Conservation (phyloP, 257 asterid species). For the Lithospermum erythrorhizon region DNA sequence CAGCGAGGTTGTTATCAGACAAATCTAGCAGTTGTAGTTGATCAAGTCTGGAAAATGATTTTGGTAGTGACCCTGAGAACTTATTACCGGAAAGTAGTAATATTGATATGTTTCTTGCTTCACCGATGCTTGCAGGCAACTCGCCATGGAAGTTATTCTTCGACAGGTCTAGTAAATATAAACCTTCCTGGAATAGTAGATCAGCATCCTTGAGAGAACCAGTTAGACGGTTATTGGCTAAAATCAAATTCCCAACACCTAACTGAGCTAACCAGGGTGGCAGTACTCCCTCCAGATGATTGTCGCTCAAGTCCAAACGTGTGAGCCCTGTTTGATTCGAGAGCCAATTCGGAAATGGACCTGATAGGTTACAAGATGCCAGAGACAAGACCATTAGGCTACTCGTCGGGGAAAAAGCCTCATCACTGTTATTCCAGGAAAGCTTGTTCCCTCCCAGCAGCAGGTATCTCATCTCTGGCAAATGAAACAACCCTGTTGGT, state of each 20-base stretch:
- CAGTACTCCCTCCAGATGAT: slow-evolving; percentile 15
- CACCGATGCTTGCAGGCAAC: slow-evolving; percentile 22
- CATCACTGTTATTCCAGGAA: slow-evolving; percentile 15
- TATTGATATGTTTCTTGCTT: slow-evolving; percentile 11
- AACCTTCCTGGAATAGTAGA: slow-evolving; percentile 16
- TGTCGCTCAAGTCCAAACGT: slow-evolving; percentile 24
- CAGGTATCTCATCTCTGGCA: slow-evolving; percentile 13
- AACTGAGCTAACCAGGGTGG: slow-evolving; percentile 24
- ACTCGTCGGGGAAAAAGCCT: slow-evolving; percentile 13
- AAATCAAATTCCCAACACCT: slow-evolving; percentile 18
- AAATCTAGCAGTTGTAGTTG: slow-evolving; percentile 18
- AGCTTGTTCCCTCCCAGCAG: slow-evolving; percentile 19
- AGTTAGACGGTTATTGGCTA: slow-evolving; percentile 19
- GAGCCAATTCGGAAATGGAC: slow-evolving; percentile 20
- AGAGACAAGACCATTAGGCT: slow-evolving; percentile 20
- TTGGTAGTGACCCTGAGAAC: slow-evolving; percentile 19
- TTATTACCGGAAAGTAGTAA: slow-evolving; percentile 20
- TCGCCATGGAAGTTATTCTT: slow-evolving; percentile 15
- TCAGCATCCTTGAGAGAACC: slow-evolving; percentile 14
- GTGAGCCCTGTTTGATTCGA: slow-evolving; percentile 14
- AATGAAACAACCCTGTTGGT: slow-evolving; percentile 17
- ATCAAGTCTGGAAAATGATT: slow-evolving; percentile 15
- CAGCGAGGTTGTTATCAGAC: slow-evolving; percentile 21
- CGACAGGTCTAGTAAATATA: slow-evolving; percentile 20
- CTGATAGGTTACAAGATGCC: slow-evolving; percentile 17